phyloP scores from a whole-genome alignment of 83 land plant genomes.

The Thuja plicata region DNA sequence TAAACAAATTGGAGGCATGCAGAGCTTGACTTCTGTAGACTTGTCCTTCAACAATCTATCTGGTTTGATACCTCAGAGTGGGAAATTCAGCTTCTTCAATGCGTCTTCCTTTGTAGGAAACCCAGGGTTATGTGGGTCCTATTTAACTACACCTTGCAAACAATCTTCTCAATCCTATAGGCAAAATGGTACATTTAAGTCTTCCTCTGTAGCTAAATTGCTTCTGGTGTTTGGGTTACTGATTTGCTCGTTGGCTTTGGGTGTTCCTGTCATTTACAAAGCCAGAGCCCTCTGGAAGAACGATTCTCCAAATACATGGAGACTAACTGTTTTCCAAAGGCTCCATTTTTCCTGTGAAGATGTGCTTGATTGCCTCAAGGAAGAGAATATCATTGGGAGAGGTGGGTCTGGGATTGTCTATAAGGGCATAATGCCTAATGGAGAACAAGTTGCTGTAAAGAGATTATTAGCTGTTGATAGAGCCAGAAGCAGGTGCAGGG shows the following conservation, averaged over 20 bases:
- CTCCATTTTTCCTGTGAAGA: conserved; percentile 30
- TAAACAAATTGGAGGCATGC: conserved; percentile 16
- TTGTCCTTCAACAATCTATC: conserved; percentile 52
- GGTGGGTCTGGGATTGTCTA: conserved; percentile 56
- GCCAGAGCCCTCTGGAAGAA: conserved; percentile 14
- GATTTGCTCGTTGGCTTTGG: conserved; percentile 21
- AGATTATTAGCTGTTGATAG: conserved; percentile 35
- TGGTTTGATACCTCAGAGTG: conserved; percentile 34
- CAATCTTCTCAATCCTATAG: neutral
- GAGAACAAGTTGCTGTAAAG: conserved; percentile 80
- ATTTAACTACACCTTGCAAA: conserved; percentile 15
- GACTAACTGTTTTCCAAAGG: conserved; percentile 43
- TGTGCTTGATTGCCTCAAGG: conserved; percentile 35
- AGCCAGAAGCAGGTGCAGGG: conserved; percentile 20
- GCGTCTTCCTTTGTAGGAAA: conserved; percentile 55
- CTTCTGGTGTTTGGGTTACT: conserved; percentile 20
- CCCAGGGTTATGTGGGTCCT: conserved; percentile 46
- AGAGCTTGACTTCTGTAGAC: conserved; percentile 30
- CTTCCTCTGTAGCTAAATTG: conserved; percentile 14
- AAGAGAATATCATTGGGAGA: conserved; percentile 46
- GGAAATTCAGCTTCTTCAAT: conserved; percentile 50
- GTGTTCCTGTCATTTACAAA: conserved; percentile 18
- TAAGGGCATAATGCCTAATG: conserved; percentile 48
- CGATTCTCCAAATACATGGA: conserved; percentile 21
- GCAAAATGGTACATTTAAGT: neutral